phyloP scores from a whole-genome alignment of 1,139 yeast species.

The Entelexis paramagnoliae region DNA sequence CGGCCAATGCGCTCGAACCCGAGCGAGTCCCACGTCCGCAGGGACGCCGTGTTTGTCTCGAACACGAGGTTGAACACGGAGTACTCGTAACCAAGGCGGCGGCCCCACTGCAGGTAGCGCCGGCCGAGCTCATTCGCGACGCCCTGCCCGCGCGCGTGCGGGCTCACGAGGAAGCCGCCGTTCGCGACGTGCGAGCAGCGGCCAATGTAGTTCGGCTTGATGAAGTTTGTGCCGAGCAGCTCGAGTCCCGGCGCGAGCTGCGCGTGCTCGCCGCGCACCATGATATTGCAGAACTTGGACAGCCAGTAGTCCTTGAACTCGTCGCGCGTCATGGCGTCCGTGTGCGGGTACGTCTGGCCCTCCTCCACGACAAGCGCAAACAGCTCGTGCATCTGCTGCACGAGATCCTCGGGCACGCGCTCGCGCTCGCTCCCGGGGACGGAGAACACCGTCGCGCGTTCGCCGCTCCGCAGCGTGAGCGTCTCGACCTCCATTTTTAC shows the following conservation, averaged over 20 bases:
- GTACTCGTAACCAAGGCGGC: slow-evolving; percentile 58
- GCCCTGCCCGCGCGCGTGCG: slow-evolving; percentile 43
- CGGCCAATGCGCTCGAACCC: slow-evolving; percentile 67
- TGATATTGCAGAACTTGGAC: slow-evolving; percentile 51
- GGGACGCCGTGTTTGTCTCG: slow-evolving; percentile 58
- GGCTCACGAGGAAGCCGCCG: slow-evolving; percentile 63
- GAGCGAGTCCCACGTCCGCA: slow-evolving; percentile 60
- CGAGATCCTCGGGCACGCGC: slow-evolving; percentile 53
- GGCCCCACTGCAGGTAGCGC: slow-evolving; percentile 55
- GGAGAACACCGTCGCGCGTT: slow-evolving; percentile 64
- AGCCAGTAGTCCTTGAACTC: slow-evolving; percentile 69
- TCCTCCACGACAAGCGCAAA: slow-evolving; percentile 74
- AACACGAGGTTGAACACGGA: slow-evolving; percentile 78
- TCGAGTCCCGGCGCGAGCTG: neutral
- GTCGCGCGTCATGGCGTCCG: slow-evolving; percentile 46
- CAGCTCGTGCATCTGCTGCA: slow-evolving; percentile 67
- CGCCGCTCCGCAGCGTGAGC: slow-evolving; percentile 15
- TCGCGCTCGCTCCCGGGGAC: slow-evolving; percentile 40
- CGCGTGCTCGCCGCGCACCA: slow-evolving; percentile 31
- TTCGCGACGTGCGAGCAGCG: slow-evolving; percentile 72
- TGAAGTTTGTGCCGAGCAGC: slow-evolving; percentile 54
- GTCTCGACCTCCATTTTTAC: neutral
- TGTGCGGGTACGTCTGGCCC: slow-evolving; percentile 73
- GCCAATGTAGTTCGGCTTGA: slow-evolving; percentile 68
- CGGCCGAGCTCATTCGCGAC: slow-evolving; percentile 55